Evolutionary conservation across 2,329 filamentous ascomycete genomes (phyloP).

Genomic region (Alternaria panax): DNA sequence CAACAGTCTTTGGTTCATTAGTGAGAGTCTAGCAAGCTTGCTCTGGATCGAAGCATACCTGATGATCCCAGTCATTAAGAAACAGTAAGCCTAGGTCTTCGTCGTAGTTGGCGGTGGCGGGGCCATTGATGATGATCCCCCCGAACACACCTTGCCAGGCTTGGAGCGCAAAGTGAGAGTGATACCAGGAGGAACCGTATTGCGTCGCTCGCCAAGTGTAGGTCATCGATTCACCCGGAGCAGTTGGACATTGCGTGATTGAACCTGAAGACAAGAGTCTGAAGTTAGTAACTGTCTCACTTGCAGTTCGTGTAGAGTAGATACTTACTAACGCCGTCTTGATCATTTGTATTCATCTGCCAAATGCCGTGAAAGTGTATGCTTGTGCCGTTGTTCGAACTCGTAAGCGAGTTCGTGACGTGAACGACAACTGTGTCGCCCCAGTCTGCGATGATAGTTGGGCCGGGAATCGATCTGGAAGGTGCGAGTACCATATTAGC

Average conservation of each 20-base stretch:
- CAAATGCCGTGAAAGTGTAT: conserved; percentile 46
- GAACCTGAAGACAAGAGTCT: conserved; percentile 6
- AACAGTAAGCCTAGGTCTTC: conserved; percentile 54
- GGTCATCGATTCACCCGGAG: conserved; percentile 32
- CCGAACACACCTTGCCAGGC: conserved; percentile 53
- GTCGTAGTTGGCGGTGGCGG: conserved; percentile 52
- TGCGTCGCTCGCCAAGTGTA: conserved; percentile 50
- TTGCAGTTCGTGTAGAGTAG: background rate
- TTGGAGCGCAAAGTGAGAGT: conserved; percentile 53
- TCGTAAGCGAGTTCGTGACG: conserved; percentile 41
- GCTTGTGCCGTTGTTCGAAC: conserved; percentile 39
- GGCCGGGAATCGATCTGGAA: conserved; percentile 49
- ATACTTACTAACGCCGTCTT: conserved; percentile 33
- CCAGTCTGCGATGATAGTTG: conserved; percentile 53
- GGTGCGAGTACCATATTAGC: too few relatives aligned
- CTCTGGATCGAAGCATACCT: background rate
- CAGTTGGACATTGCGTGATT: conserved; percentile 44
- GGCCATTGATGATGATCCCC: conserved; percentile 52
- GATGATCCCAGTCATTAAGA: conserved; percentile 55
- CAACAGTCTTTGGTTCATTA: conserved; percentile 36
- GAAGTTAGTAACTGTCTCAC: background rate
- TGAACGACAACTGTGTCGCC: conserved; percentile 51
- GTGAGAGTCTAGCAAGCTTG: background rate
- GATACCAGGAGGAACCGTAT: conserved; percentile 54
- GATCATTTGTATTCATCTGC: conserved; percentile 41